Percentiles rank a stretch among this genome's conserved stretches.
phyloP scores from a whole-genome alignment of 768 basidiomycete genomes.

The Lactarius vividus region DNA sequence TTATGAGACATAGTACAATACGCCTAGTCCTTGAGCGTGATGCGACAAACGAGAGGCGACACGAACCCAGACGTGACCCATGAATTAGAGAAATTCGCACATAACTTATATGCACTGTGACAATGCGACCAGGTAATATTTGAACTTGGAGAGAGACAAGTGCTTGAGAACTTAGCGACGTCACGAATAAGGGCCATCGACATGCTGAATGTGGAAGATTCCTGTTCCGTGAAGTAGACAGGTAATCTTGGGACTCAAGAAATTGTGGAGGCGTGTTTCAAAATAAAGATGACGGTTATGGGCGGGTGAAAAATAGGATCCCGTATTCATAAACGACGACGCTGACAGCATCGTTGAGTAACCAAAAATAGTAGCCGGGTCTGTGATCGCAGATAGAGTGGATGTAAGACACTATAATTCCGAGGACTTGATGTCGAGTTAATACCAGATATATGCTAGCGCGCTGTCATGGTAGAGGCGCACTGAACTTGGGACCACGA shows the following conservation, averaged over 20 bases:
- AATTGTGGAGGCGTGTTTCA: slow-evolving; percentile 82
- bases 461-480: slow-evolving; percentile 56
- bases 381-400: slow-evolving; percentile 94
- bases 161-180: slow-evolving; percentile 92
- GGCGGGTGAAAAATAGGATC: neutral
- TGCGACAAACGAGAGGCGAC: slow-evolving; percentile 96
- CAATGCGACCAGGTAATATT: slow-evolving; percentile 93
- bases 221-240: slow-evolving; percentile 90
- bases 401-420: slow-evolving; percentile 69
- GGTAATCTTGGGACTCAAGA: slow-evolving; percentile 81
- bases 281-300: neutral
- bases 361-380: slow-evolving; percentile 95
- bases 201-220: slow-evolving; percentile 82
- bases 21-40: slow-evolving; percentile 99
- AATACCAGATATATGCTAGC: slow-evolving; percentile 92
- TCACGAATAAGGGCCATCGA: slow-evolving; percentile 90
- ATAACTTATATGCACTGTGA: slow-evolving; percentile 63
- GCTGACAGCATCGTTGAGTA: slow-evolving; percentile 95
- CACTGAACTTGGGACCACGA: slow-evolving; percentile 39
- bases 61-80: slow-evolving; percentile 95
- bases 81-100: slow-evolving; percentile 96
- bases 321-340: slow-evolving; percentile 99
- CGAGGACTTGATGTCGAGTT: slow-evolving; percentile 85
- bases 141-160: slow-evolving; percentile 77
- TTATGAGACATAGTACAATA: slow-evolving; percentile 99